Evolutionary conservation across 2,329 filamentous ascomycete species (phyloP).

Genomic region (Neopestalotiopsis sp.): DNA sequence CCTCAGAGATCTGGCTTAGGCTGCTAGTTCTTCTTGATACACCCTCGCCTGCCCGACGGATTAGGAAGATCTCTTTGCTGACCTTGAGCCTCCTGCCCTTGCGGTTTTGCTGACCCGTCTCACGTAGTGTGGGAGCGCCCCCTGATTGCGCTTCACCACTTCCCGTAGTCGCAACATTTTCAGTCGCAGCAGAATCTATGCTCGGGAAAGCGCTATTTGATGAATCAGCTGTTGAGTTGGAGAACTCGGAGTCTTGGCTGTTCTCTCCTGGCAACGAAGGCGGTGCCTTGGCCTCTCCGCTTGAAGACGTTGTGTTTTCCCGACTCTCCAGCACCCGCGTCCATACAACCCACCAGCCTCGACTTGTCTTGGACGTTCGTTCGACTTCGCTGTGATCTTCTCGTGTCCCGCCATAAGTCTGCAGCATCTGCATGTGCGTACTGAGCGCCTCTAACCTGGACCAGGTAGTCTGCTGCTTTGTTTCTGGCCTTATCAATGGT

Average conservation of each 20-base stretch:
- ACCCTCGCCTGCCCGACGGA: conserved; percentile 63
- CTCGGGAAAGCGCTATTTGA: not conserved
- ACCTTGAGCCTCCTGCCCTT: conserved; percentile 29
- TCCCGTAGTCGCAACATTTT: not conserved
- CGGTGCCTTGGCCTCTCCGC: not conserved
- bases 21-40: conserved; percentile 38
- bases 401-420: conserved; percentile 55
- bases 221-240: conserved; percentile 4
- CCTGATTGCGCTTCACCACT: conserved; percentile 3
- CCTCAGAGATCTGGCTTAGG: conserved; percentile 37
- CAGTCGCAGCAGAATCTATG: not conserved
- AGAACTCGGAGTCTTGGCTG: conserved; percentile 11
- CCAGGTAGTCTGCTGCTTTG: conserved; percentile 44
- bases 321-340: conserved; percentile 52
- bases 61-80: conserved; percentile 65
- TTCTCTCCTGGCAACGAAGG: conserved; percentile 3
- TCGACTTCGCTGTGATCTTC: conserved; percentile 54
- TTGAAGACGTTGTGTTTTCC: not conserved
- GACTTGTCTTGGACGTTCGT: conserved; percentile 67
- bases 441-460: conserved; percentile 67
- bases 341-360: conserved; percentile 76
- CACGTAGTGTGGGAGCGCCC: conserved; percentile 16
- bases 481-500: conserved; percentile 23
- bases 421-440: conserved; percentile 68
- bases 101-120: conserved; percentile 8